Conservation (phyloP, 805 yeast genomes). For the Starmera amethionina region DNA sequence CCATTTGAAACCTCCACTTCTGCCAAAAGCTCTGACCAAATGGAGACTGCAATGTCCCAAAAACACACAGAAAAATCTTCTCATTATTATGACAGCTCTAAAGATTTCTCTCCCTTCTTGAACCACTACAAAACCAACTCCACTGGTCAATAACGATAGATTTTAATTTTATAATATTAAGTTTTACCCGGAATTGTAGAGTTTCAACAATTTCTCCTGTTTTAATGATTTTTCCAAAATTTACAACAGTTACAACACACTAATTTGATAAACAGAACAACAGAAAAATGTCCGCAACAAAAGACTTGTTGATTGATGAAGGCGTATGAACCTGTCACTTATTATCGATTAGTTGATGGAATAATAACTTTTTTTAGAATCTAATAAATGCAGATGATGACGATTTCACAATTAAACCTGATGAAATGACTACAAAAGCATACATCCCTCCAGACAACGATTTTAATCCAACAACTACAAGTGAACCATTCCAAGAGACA, state of each 20-base stretch:
- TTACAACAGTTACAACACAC: too few species aligned
- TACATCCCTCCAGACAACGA: slow-evolving; percentile 24
- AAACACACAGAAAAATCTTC: too few species aligned
- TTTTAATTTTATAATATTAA: not conserved
- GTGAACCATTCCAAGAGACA: not conserved
- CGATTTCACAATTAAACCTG: slow-evolving; percentile 9
- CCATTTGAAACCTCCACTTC: slow-evolving; percentile 6
- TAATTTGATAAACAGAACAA: not conserved
- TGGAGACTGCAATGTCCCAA: not conserved
- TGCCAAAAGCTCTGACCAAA: not conserved
- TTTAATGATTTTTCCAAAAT: not conserved
- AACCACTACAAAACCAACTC: slow-evolving; percentile 4
- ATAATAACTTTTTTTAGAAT: not conserved
- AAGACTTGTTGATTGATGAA: not conserved
- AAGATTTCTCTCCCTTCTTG: slow-evolving; percentile 11
- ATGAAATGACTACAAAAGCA: slow-evolving; percentile 19
- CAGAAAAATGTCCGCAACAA: not conserved
- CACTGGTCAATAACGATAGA: not conserved
- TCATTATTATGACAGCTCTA: slow-evolving; percentile 8
- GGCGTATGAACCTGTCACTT: too few species aligned
- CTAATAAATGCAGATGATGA: slow-evolving; percentile 17
- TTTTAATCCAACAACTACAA: slow-evolving; percentile 1
- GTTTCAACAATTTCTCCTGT: not conserved
- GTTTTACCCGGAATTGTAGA: not conserved
- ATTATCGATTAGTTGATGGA: too few species aligned